Percentiles rank a stretch among this genome's conserved stretches.
phyloP scores from a whole-genome alignment of 176 grass and related monocot species.

The Tillandsia leiboldiana region DNA sequence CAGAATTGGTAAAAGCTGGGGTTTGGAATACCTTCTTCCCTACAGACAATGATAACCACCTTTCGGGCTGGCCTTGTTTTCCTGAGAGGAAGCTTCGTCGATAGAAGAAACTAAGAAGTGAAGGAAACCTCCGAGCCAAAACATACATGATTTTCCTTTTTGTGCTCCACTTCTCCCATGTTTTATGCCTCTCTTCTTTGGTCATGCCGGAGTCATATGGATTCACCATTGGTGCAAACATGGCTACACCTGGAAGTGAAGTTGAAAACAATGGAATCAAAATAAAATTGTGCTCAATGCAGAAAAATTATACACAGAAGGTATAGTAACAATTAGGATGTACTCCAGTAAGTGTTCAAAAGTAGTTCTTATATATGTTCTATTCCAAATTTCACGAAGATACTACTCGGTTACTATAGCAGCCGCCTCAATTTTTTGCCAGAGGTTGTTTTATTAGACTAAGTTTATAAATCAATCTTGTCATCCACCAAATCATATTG shows the following conservation, averaged over 20 bases:
- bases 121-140: conserved; percentile 85
- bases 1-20: conserved; percentile 1
- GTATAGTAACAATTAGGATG: too few species aligned
- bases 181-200: conserved; percentile 80
- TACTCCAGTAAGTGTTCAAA: too few species aligned
- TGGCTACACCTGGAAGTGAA: conserved; percentile 54
- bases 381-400: too few species aligned
- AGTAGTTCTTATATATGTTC: too few species aligned
- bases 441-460: too few species aligned
- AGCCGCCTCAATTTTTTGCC: too few species aligned
- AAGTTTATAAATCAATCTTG: too few species aligned
- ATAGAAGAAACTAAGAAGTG: conserved; percentile 68
- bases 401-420: too few species aligned
- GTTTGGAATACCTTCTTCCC: conserved; percentile 59
- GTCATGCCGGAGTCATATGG: conserved; percentile 81
- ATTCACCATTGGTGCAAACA: conserved; percentile 93
- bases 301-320: neutral
- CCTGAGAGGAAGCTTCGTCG: conserved; percentile 75
- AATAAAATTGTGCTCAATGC: neutral
- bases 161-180: conserved; percentile 68
- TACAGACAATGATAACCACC: conserved; percentile 72
- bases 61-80: conserved; percentile 52
- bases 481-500: too few species aligned
- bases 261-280: neutral
- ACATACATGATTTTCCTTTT: conserved; percentile 86